Evolutionary conservation across 495 filamentous ascomycete genomes (phyloP), one percentile per base, ranked within the genome.

Genomic region (Neurospora sp.): DNA sequence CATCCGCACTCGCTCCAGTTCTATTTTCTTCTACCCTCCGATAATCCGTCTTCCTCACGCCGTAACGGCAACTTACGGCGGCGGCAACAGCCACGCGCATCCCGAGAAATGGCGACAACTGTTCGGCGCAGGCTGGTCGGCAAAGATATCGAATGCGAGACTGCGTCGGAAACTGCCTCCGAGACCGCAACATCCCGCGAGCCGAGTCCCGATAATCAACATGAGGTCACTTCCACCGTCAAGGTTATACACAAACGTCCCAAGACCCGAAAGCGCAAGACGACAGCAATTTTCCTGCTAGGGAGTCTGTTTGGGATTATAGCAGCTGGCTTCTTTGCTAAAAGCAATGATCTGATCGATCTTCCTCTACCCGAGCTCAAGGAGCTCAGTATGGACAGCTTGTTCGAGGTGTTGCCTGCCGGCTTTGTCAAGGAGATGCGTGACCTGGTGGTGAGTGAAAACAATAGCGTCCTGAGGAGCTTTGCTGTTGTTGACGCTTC

Each of bases 281-380:
- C 88, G 82, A 89, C 90, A 2, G 88, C 94, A 70, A 92, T 97
- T 45, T 98, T 98, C 83, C 78, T 89, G 9, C 81, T 97, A 42
- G 94, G 94, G 38, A 93, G 92, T 39, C 75, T 97, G 42, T 94
- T 96, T 78, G 94, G 94, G 24, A 85, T 98, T 72, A 83, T 93
- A 11, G 84, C 91, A 37, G 94, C 94, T 4, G 88, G 92, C 48
- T 91, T 96, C 81, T 94, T 98, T 75, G 94, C 93, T 24, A 88
- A 90, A 70, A 92, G 88, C 79, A 92, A 93, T 82, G 93, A 97
- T 77, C 86, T 96, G 70, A 92, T 96, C 75, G 92, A 92, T 73
- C 83, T 98, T 73, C 54, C 54, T 66, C 54, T 66, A 34, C 92
- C 93, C 59, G 90, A 90, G 73, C 79, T 97, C 71, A 88, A 91